These are phyloP conservation scores for Puccinia triticina DNA, from an alignment of 1,284 basidiomycete species.

Conservation along the genomic window DNA sequence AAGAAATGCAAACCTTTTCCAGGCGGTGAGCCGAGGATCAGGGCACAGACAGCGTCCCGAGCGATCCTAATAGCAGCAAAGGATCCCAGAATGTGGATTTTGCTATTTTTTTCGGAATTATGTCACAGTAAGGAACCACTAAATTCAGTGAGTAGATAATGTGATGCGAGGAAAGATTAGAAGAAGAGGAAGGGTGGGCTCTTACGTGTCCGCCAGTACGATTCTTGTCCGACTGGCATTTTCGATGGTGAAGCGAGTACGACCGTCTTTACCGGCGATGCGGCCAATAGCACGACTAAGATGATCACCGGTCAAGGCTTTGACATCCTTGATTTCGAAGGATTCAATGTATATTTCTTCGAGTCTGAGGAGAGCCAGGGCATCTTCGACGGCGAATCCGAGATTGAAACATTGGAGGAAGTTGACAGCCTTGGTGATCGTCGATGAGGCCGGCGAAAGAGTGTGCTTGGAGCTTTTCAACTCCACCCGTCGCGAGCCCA, in stretches of 20 bases:
- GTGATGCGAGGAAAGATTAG: neutral
- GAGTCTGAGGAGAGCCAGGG: constrained; percentile 37
- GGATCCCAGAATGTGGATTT: constrained; percentile 46
- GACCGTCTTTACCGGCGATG: constrained; percentile 48
- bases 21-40: constrained; percentile 47
- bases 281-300: constrained; percentile 51
- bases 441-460: constrained; percentile 43
- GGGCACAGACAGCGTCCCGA: constrained; percentile 42
- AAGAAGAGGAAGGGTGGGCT: neutral
- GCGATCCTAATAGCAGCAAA: constrained; percentile 46
- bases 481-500: constrained; percentile 27
- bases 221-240: constrained; percentile 51
- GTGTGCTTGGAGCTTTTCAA: constrained; percentile 46
- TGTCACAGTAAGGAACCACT: neutral
- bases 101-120: neutral
- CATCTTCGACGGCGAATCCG: constrained; percentile 43
- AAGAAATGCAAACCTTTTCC: constrained; percentile 48
- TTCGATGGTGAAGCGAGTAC: constrained; percentile 49
- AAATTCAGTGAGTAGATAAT: neutral
- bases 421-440: constrained; percentile 34
- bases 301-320: constrained; percentile 45
- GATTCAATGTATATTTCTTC: constrained; percentile 50
- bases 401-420: constrained; percentile 49
- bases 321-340: constrained; percentile 50
- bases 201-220: constrained; percentile 47